Conservation (phyloP, 2,329 filamentous ascomycete species). For the Huntiella savannae region DNA sequence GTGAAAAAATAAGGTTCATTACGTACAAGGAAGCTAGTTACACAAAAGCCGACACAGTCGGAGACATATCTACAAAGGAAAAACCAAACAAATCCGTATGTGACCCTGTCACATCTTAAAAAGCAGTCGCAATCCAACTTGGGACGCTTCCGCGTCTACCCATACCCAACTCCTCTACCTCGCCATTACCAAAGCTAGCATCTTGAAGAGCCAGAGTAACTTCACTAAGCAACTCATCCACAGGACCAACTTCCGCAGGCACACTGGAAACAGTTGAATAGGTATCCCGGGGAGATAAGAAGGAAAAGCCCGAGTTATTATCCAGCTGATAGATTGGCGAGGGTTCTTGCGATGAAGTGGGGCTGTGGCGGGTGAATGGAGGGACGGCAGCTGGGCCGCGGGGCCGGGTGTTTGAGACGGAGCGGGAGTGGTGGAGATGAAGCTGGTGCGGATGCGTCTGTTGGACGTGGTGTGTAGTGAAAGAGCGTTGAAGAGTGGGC, state of each 20-base stretch:
- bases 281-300: constrained; percentile 3
- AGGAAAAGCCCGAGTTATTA: neutral
- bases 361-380: neutral
- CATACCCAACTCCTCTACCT: neutral
- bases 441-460: neutral
- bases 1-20: too few species aligned
- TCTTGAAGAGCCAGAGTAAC: constrained; percentile 9
- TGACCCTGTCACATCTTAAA: neutral
- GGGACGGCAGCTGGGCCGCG: constrained; percentile 4
- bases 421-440: neutral
- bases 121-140: constrained; percentile 1
- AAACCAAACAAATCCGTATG: too few species aligned
- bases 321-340: constrained; percentile 5
- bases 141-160: neutral
- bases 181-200: constrained; percentile 3
- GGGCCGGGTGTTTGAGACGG: neutral
- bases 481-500: neutral
- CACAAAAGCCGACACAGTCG: too few species aligned
- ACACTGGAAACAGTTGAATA: neutral
- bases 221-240: constrained; percentile 9
- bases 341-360: constrained; percentile 1
- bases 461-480: neutral
- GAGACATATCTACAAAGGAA: too few species aligned
- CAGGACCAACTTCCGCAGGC: neutral
- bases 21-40: too few species aligned